Percentiles rank a stretch among this genome's conserved stretches.
Conservation (phyloP, 2,329 filamentous ascomycete species). For the Calonectria ilicicola region DNA sequence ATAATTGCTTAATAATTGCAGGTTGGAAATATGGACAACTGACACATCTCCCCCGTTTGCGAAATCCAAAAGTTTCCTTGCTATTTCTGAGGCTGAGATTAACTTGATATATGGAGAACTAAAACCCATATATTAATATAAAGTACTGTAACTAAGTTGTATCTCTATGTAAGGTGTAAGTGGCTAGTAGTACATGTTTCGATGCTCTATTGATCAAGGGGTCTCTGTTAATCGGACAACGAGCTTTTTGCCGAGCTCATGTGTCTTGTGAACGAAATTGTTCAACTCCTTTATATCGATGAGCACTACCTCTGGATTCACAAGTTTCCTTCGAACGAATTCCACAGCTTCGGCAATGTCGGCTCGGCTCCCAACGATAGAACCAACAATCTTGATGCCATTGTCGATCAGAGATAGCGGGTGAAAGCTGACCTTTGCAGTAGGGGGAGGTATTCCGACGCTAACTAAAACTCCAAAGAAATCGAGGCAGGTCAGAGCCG, state of each 20-base stretch:
- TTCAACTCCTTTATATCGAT: neutral
- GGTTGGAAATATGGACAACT: no score
- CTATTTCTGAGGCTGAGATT: no score
- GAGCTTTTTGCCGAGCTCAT: neutral
- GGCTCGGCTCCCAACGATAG: constrained; percentile 8
- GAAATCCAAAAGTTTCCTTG: no score
- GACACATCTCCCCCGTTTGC: no score
- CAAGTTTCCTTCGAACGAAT: constrained; percentile 14
- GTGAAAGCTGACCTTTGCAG: constrained; percentile 10
- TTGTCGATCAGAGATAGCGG: constrained; percentile 13
- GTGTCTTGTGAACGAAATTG: neutral
- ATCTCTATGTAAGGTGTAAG: neutral
- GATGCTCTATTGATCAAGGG: neutral
- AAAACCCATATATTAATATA: no score
- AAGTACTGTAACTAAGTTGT: neutral
- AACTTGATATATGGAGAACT: no score
- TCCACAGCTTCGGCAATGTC: constrained; percentile 19
- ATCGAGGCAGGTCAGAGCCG: neutral
- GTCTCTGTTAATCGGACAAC: neutral
- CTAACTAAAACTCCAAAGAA: constrained; percentile 10
- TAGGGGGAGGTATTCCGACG: constrained; percentile 11
- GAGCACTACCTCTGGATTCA: neutral
- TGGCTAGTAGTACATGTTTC: neutral
- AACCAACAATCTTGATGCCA: constrained; percentile 15
- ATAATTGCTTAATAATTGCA: no score